A percentile compares a stretch with the other conserved stretches of the same genome.
Evolutionary conservation across 2,329 filamentous ascomycete genomes (phyloP).

Genomic region (Aspergillus awamori): DNA sequence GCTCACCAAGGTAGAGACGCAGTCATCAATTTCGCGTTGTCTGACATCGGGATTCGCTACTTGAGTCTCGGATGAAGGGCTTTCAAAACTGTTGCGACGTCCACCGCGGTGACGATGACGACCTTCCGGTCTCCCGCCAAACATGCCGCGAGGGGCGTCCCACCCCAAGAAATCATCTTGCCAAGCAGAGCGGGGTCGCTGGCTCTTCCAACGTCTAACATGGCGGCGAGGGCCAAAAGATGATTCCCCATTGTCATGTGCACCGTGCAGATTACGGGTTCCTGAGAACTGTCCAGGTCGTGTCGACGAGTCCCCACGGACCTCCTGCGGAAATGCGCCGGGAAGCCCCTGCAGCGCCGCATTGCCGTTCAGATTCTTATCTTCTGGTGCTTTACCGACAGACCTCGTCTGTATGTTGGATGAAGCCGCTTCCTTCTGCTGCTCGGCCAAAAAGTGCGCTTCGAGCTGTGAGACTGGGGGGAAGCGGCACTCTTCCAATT

Average conservation of each 20-base stretch:
- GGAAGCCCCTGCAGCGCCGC: constrained; percentile 7
- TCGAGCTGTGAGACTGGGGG: constrained; percentile 44
- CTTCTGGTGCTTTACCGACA: background rate
- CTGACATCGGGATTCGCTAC: background rate
- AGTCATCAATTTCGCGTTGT: constrained; percentile 35
- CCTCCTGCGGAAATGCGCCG: constrained; percentile 20
- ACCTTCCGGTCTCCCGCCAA: background rate
- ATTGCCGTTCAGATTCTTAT: background rate
- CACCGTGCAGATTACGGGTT: background rate
- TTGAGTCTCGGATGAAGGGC: background rate
- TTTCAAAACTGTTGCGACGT: background rate
- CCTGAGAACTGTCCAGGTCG: background rate
- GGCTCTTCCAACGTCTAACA: constrained; percentile 4
- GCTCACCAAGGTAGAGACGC: constrained; percentile 42
- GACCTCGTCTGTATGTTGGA: background rate
- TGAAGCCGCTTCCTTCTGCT: constrained; percentile 15
- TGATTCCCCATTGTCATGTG: background rate
- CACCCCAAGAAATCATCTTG: background rate
- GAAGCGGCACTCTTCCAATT: constrained; percentile 34
- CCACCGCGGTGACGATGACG: background rate
- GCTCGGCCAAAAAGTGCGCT: constrained; percentile 35
- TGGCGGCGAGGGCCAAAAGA: background rate
- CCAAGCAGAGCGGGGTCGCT: constrained; percentile 10
- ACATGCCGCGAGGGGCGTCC: background rate
- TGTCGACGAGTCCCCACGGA: background rate